Evolutionary conservation across 2,329 filamentous ascomycete species (phyloP), one percentile per base, ranked within the genome.

Genomic region (Aureobasidium sp.): DNA sequence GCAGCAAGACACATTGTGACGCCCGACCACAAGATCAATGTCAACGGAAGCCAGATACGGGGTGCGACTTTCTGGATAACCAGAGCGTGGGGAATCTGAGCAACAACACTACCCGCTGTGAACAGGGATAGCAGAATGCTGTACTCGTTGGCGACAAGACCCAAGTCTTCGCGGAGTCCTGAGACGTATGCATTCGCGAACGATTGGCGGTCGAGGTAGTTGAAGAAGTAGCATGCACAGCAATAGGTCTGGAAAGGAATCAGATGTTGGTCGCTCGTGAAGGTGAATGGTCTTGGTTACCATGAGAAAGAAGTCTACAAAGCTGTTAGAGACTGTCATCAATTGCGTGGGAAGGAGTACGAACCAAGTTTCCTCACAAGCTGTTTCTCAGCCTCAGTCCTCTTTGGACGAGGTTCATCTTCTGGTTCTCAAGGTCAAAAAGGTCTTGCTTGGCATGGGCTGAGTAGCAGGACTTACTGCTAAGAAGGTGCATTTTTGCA

Each of bases 21-120:
- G 0, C 76, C 74, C 1, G 80, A 85, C 86, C 86, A 89, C 58
- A 82, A 67, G 21, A 85, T 60, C 79, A 86, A 85, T 78, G 84
- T 85, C 29, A 75, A 66, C 0, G 84, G 84, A 23, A 69, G 60
- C 66, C 83, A 88, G 63, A 82, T 75, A n/a, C 84, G 77, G 1
- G 85, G 86, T 51, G 79, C 79, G 62, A 88, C 68, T 65, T 85
- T 84, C 69, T 86, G 81, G 2, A 88, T 75, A 2, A 82, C 82
- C 9, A 86, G 69, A 65, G 85, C 85, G 57, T 80, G 81, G 0
- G 84, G 84, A 13, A 86, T 74, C 68, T 87, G 84, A 1, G 84
- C 84, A 2, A 87, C 70, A 0, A 77, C 73, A 60, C 78, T 78
- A 45, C 75, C 67, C 17, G 64, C 66, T 27, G 67, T 67, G 54